Evolutionary conservation across 805 yeast genomes (phyloP), one percentile per base, ranked within the genome.

Genomic region (Lipomyces anomalus): DNA sequence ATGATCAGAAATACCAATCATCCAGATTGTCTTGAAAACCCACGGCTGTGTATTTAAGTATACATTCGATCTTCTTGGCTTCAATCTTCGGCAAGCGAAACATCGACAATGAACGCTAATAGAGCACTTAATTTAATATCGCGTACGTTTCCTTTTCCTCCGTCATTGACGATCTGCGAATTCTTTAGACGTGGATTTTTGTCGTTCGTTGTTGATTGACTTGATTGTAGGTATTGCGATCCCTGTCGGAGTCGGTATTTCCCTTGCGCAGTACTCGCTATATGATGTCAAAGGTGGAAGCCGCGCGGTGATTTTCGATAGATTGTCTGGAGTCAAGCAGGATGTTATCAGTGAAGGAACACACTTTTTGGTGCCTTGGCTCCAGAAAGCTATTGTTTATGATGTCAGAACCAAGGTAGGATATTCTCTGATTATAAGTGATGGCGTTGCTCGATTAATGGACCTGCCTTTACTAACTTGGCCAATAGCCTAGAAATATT

Each of bases 251-350:
- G 35, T 57, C 38, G 80, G 83, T 18, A 63, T 81, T 42, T 72
- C 86, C 30, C 80, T 83, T 7, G 83, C 82, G 6, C 90, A 87
- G 62, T 78, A 83, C 58, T 80, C 97, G 23, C 71, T 92, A 68
- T 92, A 87, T 64, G 97, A 92, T 62, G 98, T 92, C 32, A 80
- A 83, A 62, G 98, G 98, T 49, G 98, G 98, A 45, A 78, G 85
- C 47, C 75, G 98, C 64, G 98, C 97, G 21, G 95, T 92, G 43
- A 84, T 92, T 53, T 92, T 92, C 62, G 97, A 92, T 70, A 75
- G 98, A 59, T 67, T 92, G 47, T 69, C 75, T 36, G 98, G 98
- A 70, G 95, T 92, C 43, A 83, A 85, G 65, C 80, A 79, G 59
- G 69, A 71, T n/a, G 97, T 92, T 21, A 73, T 89, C 49, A 95